Percentiles rank a stretch among this genome's conserved stretches.
Evolutionary conservation across 2,329 filamentous ascomycete species (phyloP).

Genomic region (Colletotrichum sp.): DNA sequence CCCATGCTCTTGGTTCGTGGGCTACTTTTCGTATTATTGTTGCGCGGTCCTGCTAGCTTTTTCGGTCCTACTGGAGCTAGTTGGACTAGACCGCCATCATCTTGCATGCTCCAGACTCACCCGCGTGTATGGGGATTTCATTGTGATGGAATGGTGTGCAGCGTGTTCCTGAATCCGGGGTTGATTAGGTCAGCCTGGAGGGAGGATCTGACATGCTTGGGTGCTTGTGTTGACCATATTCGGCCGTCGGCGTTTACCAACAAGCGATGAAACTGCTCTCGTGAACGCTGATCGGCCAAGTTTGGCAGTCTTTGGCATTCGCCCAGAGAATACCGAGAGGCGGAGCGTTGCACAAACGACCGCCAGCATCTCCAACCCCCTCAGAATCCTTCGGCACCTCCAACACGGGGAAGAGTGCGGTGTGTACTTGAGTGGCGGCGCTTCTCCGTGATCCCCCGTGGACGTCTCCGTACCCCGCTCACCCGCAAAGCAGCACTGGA

Average conservation of each 20-base stretch:
- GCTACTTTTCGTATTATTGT: background rate
- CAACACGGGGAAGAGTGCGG: background rate
- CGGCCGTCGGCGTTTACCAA: background rate
- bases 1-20: constrained; percentile 3
- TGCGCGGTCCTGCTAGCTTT: background rate
- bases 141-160: background rate
- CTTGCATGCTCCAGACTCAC: background rate
- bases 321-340: background rate
- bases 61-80: background rate
- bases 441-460: background rate
- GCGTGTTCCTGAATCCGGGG: background rate
- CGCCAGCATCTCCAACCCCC: background rate
- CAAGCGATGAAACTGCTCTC: background rate
- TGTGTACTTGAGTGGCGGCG: background rate
- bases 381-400: constrained; percentile 1
- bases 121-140: background rate
- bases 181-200: background rate
- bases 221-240: background rate
- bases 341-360: background rate
- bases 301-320: background rate
- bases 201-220: background rate
- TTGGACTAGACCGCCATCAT: background rate
- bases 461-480: constrained; percentile 1
- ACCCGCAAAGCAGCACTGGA: background rate
- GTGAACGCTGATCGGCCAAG: background rate